Conservation (phyloP, 1,284 basidiomycete species). For the Trichosporon sp. region DNA sequence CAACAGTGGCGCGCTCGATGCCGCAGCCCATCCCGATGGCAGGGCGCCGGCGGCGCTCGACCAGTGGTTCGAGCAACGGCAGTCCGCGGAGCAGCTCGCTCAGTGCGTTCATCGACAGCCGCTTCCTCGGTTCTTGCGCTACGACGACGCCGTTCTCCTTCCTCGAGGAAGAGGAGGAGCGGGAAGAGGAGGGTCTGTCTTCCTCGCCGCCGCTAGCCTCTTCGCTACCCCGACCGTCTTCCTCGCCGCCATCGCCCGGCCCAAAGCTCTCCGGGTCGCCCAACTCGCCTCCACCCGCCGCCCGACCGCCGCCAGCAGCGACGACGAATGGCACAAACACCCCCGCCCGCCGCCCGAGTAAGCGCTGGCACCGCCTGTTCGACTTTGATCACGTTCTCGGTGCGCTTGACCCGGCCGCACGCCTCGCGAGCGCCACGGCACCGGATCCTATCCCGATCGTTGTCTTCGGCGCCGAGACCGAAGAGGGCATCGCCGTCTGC, state of each 20-base stretch:
- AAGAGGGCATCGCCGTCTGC: conserved; percentile 13
- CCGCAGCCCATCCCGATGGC: not conserved
- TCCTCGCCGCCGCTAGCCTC: not conserved
- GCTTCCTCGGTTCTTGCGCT: conserved; percentile 4
- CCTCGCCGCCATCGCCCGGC: conserved; percentile 5
- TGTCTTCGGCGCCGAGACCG: conserved; percentile 30
- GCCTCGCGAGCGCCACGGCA: conserved; percentile 10
- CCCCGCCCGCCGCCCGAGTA: not conserved
- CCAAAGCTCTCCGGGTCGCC: not conserved
- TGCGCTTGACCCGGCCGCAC: conserved; percentile 22
- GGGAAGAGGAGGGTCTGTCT: not conserved
- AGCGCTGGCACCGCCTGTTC: conserved; percentile 7
- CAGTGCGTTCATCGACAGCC: not conserved
- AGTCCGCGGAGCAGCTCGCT: not conserved
- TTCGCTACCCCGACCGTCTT: not conserved
- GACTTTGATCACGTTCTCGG: conserved; percentile 24
- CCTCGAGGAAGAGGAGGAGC: not conserved
- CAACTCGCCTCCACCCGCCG: not conserved
- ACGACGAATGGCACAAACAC: not conserved
- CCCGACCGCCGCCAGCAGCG: not conserved
- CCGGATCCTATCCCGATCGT: conserved; percentile 19
- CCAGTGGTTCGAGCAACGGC: not conserved
- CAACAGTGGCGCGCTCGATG: not conserved
- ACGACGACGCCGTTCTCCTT: conserved; percentile 9
- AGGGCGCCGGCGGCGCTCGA: not conserved